These are phyloP conservation scores for Vicia villosa DNA, from an alignment of 306 rosid species.

Conservation along the genomic window DNA sequence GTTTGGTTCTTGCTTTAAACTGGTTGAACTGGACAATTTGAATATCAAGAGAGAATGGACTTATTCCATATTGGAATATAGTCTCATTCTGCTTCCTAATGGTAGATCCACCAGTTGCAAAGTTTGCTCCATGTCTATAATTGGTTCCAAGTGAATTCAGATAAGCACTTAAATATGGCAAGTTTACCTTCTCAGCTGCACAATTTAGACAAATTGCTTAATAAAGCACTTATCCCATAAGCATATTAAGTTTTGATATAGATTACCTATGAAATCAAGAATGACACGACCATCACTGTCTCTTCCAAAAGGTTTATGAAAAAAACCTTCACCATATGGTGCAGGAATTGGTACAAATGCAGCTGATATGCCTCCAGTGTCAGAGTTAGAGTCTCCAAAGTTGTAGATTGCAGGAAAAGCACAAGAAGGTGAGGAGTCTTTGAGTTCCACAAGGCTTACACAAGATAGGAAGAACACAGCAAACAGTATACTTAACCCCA, in stretches of 20 bases:
- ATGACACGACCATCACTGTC: conserved; percentile 88
- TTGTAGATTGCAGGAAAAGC: conserved; percentile 84
- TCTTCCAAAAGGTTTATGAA: conserved; percentile 70
- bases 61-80: conserved; percentile 74
- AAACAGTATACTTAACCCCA: conserved; percentile 43
- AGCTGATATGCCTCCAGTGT: conserved; percentile 93
- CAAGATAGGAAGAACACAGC: conserved; percentile 38
- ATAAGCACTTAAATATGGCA: conserved; percentile 91
- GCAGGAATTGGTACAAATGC: conserved; percentile 67
- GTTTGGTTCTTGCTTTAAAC: conserved; percentile 64
- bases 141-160: conserved; percentile 82
- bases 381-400: conserved; percentile 96
- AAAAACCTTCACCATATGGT: conserved; percentile 77
- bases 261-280: conserved; percentile 78
- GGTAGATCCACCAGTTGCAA: conserved; percentile 95
- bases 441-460: conserved; percentile 32
- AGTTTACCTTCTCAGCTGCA: conserved; percentile 70
- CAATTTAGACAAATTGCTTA: background rate
- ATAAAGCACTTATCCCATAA: background rate
- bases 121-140: conserved; percentile 86
- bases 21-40: conserved; percentile 58
- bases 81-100: conserved; percentile 83
- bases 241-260: too few relatives aligned
- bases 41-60: conserved; percentile 85
- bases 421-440: conserved; percentile 48